These are phyloP conservation scores for Globisporangium camurandrum DNA, from an alignment of 352 stramenopile genomes.

Conservation along the genomic window DNA sequence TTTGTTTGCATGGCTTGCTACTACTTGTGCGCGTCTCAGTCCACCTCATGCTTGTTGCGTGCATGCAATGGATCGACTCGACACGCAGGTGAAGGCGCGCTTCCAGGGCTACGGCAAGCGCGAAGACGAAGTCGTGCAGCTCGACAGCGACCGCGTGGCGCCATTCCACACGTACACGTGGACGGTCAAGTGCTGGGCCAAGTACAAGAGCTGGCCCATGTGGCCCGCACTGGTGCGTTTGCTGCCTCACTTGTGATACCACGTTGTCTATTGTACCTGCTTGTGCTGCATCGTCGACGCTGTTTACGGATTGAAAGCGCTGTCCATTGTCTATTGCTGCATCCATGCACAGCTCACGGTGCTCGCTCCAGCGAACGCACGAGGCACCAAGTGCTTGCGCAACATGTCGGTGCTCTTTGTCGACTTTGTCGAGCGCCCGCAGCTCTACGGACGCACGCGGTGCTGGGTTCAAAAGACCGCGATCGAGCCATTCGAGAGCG, in stretches of 20 bases:
- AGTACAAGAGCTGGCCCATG: conserved; percentile 70
- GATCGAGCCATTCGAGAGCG: conserved; percentile 28
- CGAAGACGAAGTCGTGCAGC: conserved; percentile 49
- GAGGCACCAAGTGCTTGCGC: conserved; percentile 27
- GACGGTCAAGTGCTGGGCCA: conserved; percentile 75
- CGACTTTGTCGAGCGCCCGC: conserved; percentile 67
- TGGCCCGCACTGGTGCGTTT: conserved; percentile 65
- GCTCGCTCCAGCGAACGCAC: conserved; percentile 34
- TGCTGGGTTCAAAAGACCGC: conserved; percentile 41
- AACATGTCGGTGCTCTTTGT: conserved; percentile 34
- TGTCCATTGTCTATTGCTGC: too few relatives aligned
- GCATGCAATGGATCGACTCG: too few relatives aligned
- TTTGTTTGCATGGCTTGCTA: not conserved
- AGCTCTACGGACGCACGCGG: too few relatives aligned
- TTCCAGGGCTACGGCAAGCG: conserved; percentile 58
- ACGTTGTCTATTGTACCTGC: too few relatives aligned
- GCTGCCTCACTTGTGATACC: too few relatives aligned
- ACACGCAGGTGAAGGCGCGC: conserved; percentile 42
- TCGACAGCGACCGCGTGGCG: conserved; percentile 52
- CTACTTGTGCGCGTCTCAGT: not conserved
- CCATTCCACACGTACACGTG: conserved; percentile 76
- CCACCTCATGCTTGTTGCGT: too few relatives aligned
- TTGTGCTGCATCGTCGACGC: too few relatives aligned
- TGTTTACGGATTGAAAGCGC: too few relatives aligned
- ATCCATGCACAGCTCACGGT: too few relatives aligned